Evolutionary conservation across 164 flowering plant genomes (phyloP).

Genomic region (Tinospora cordifolia): DNA sequence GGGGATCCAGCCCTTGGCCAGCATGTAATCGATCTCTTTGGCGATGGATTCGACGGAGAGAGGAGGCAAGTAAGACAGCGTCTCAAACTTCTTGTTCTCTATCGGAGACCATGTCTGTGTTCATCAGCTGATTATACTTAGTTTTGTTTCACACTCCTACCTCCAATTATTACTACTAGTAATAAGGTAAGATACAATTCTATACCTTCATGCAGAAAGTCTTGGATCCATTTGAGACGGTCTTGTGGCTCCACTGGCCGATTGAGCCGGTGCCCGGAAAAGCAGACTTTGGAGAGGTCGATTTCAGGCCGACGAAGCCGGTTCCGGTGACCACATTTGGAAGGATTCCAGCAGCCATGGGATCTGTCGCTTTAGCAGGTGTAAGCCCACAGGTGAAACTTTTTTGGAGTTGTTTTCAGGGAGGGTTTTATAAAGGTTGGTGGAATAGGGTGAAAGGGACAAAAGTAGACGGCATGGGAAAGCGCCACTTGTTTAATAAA

Average conservation of each 20-base stretch:
- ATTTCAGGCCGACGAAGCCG: constrained; percentile 26
- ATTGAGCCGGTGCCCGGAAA: constrained; percentile 33
- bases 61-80: constrained; percentile 65
- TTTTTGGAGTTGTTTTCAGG: no score
- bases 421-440: background rate
- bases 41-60: constrained; percentile 51
- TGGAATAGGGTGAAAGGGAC: background rate
- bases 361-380: background rate
- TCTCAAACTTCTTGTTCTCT: constrained; percentile 59
- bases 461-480: background rate
- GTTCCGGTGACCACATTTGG: constrained; percentile 27
- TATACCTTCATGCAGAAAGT: constrained; percentile 63
- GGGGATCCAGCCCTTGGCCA: constrained; percentile 62
- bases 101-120: constrained; percentile 68
- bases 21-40: constrained; percentile 62
- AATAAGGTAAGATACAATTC: background rate
- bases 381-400: background rate
- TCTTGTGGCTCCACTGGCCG: constrained; percentile 33
- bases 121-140: background rate
- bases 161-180: background rate
- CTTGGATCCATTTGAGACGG: constrained; percentile 50
- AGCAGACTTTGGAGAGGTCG: constrained; percentile 21
- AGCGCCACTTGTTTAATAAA: background rate
- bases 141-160: background rate
- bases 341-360: constrained; percentile 41